A percentile compares a stretch with the other conserved stretches of the same genome.
Evolutionary conservation across 768 basidiomycete genomes (phyloP).

Genomic region (Psilocybe tampanensis): DNA sequence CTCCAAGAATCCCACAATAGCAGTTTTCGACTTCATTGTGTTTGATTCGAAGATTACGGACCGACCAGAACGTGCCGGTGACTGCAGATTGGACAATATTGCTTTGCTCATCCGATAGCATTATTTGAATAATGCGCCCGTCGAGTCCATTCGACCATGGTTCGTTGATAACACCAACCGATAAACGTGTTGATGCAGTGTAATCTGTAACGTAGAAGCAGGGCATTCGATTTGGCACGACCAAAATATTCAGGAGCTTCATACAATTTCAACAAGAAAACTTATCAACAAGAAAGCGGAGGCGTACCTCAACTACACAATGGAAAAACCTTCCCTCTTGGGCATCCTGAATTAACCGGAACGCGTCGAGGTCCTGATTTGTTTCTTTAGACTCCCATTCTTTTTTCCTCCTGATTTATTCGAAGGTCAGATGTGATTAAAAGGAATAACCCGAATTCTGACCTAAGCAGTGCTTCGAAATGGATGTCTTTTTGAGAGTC

Average conservation of each 20-base stretch:
- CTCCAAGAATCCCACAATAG: slow-evolving; percentile 49
- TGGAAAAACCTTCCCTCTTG: slow-evolving; percentile 46
- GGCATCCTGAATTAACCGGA: slow-evolving; percentile 51
- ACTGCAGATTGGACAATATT: slow-evolving; percentile 38
- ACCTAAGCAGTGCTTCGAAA: slow-evolving; percentile 57
- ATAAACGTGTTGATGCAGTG: slow-evolving; percentile 49
- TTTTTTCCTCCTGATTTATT: slow-evolving; percentile 48
- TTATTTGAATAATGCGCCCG: slow-evolving; percentile 53
- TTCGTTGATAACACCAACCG: slow-evolving; percentile 27
- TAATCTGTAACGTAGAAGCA: slow-evolving; percentile 69
- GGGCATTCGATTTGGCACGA: slow-evolving; percentile 30
- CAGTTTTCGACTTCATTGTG: slow-evolving; percentile 27
- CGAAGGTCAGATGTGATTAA: neutral
- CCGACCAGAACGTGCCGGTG: slow-evolving; percentile 44
- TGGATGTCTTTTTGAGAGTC: slow-evolving; percentile 34
- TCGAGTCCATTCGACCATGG: slow-evolving; percentile 49
- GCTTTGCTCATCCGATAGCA: slow-evolving; percentile 50
- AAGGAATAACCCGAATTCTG: slow-evolving; percentile 21
- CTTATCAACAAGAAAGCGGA: neutral
- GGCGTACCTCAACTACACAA: slow-evolving; percentile 59
- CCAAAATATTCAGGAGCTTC: slow-evolving; percentile 49
- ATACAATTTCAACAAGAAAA: neutral
- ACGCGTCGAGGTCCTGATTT: slow-evolving; percentile 33
- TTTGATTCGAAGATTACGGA: slow-evolving; percentile 56
- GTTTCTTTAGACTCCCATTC: slow-evolving; percentile 38